phyloP scores from a whole-genome alignment of 768 basidiomycete genomes.

The Lactarius akahatsu region DNA sequence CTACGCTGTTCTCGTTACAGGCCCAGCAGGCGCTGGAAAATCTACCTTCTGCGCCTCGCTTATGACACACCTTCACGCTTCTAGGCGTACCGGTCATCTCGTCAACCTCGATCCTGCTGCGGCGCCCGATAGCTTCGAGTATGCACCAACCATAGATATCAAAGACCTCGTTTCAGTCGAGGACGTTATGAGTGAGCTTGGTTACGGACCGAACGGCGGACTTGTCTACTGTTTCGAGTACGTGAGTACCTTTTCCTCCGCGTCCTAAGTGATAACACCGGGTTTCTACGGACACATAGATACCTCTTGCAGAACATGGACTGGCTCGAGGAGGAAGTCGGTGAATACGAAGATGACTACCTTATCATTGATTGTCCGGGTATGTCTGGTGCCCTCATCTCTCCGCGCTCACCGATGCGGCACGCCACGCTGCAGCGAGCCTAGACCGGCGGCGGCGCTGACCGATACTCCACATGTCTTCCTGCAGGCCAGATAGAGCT shows the following conservation, averaged over 20 bases:
- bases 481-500: conserved; percentile 90
- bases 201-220: conserved; percentile 96
- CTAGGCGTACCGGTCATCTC: conserved; percentile 83
- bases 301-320: conserved; percentile 97
- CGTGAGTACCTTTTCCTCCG: conserved; percentile 51
- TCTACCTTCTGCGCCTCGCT: conserved; percentile 89
- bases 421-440: conserved; percentile 9
- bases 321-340: conserved; percentile 96
- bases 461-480: conserved; percentile 12
- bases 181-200: conserved; percentile 94
- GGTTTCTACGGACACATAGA: conserved; percentile 43
- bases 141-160: conserved; percentile 92
- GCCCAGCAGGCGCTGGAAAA: conserved; percentile 98
- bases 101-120: conserved; percentile 99
- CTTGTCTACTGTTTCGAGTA: conserved; percentile 99
- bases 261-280: conserved; percentile 2
- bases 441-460: conserved; percentile 6
- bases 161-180: conserved; percentile 87
- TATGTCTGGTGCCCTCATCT: conserved; percentile 35
- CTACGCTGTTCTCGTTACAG: conserved; percentile 85
- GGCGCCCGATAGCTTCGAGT: conserved; percentile 79
- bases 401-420: conserved; percentile 6
- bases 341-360: conserved; percentile 95
- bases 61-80: conserved; percentile 81
- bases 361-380: conserved; percentile 90